Conservation (phyloP, 2,329 filamentous ascomycete genomes). For the Colletotrichum simmondsii region DNA sequence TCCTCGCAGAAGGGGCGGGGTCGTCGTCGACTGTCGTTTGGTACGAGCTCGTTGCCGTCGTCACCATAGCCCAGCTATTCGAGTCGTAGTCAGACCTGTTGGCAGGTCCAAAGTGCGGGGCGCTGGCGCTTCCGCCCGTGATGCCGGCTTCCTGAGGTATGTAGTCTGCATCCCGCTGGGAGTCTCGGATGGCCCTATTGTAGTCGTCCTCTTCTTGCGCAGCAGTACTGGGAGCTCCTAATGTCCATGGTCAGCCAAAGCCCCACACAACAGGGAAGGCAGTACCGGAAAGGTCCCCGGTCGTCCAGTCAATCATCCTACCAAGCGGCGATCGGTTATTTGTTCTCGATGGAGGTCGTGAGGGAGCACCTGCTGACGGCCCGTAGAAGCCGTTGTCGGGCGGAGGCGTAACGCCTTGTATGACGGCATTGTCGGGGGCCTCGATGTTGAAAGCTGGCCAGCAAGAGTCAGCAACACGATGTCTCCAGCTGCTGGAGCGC, state of each 20-base stretch:
- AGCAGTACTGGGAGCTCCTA: slow-evolving; percentile 41
- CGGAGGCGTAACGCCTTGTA: slow-evolving; percentile 56
- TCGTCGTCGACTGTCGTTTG: slow-evolving; percentile 32
- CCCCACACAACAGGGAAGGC: slow-evolving; percentile 20
- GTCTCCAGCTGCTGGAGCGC: background rate
- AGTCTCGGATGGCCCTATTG: slow-evolving; percentile 66
- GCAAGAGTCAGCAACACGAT: slow-evolving; percentile 9
- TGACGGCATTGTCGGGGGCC: slow-evolving; percentile 54
- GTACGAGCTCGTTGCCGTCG: slow-evolving; percentile 44
- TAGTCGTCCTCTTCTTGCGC: slow-evolving; percentile 66
- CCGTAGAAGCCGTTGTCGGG: slow-evolving; percentile 47
- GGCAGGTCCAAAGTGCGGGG: slow-evolving; percentile 69
- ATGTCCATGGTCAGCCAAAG: slow-evolving; percentile 32
- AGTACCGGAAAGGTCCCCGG: slow-evolving; percentile 43
- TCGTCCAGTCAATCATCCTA: slow-evolving; percentile 60
- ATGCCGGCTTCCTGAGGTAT: slow-evolving; percentile 63
- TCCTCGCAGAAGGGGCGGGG: slow-evolving; percentile 53
- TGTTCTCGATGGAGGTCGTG: slow-evolving; percentile 71
- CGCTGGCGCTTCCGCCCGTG: slow-evolving; percentile 47
- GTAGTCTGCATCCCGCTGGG: slow-evolving; percentile 54
- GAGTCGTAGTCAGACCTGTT: slow-evolving; percentile 65
- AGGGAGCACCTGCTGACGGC: slow-evolving; percentile 57
- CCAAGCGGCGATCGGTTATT: slow-evolving; percentile 67
- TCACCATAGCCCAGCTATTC: slow-evolving; percentile 70
- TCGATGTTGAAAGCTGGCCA: slow-evolving; percentile 67